Evolutionary conservation across 1,139 yeast genomes (phyloP).

Genomic region (Blastobotrys serpentis): DNA sequence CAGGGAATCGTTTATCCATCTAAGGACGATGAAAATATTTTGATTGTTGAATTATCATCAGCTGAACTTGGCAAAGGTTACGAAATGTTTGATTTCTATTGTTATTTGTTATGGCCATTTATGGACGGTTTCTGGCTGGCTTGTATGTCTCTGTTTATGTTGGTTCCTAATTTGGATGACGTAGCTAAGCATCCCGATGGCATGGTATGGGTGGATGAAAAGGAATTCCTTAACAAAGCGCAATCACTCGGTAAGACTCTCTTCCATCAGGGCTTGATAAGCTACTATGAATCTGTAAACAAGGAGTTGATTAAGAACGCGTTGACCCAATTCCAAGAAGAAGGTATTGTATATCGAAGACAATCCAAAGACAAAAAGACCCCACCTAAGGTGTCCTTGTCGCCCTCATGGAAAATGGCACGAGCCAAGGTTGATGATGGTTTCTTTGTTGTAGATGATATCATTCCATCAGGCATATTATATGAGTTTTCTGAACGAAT

Average conservation of each 20-base stretch:
- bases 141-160: constrained; percentile 39
- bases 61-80: constrained; percentile 38
- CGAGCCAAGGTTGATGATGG: constrained; percentile 2
- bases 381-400: constrained; percentile 17
- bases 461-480: constrained; percentile 31
- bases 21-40: constrained; percentile 24
- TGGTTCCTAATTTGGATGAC: constrained; percentile 33
- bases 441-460: constrained; percentile 21
- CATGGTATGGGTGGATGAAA: constrained; percentile 34
- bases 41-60: constrained; percentile 31
- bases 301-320: constrained; percentile 44
- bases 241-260: constrained; percentile 45
- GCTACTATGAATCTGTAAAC: constrained; percentile 45
- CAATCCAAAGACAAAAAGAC: constrained; percentile 20
- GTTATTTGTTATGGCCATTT: constrained; percentile 46
- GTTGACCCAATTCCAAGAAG: constrained; percentile 35
- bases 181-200: constrained; percentile 11
- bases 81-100: constrained; percentile 43
- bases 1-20: constrained; percentile 34
- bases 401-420: constrained; percentile 28
- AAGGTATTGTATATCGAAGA: constrained; percentile 37
- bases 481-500: constrained; percentile 35
- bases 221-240: constrained; percentile 36
- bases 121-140: constrained; percentile 47
- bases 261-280: constrained; percentile 43